A percentile compares a stretch with the other conserved stretches of the same genome.
phyloP scores from a whole-genome alignment of 2,329 filamentous ascomycete genomes.

The Fusarium beomiforme region DNA sequence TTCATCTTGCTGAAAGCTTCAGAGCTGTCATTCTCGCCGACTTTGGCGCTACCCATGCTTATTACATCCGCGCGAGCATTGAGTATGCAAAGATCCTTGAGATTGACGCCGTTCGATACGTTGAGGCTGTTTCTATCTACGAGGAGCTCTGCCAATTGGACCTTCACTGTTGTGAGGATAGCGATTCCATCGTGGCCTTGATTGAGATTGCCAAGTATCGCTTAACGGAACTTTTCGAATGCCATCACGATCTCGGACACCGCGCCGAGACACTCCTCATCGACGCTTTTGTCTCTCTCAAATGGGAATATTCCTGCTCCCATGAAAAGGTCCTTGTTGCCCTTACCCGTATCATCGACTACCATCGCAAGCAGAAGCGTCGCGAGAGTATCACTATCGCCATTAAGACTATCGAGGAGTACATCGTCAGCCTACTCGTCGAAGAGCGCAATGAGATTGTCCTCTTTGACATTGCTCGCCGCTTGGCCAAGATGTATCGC shows the following conservation, averaged over 20 bases:
- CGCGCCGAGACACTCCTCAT: background rate
- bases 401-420: slow-evolving; percentile 1
- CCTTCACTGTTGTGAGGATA: background rate
- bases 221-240: background rate
- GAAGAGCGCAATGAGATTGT: background rate
- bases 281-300: background rate
- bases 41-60: background rate
- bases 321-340: background rate
- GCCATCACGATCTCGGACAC: background rate
- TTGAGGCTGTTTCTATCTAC: background rate
- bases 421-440: background rate
- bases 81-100: background rate
- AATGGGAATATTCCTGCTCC: background rate
- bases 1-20: background rate
- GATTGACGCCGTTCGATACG: background rate
- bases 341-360: background rate
- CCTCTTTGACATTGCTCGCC: background rate
- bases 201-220: slow-evolving; percentile 4
- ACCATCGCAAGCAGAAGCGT: slow-evolving; percentile 8
- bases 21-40: background rate
- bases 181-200: background rate
- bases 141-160: background rate
- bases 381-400: background rate
- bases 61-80: background rate
- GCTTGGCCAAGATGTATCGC: background rate